Evolutionary conservation across 768 basidiomycete species (phyloP).

Genomic region (Suillus decipiens): DNA sequence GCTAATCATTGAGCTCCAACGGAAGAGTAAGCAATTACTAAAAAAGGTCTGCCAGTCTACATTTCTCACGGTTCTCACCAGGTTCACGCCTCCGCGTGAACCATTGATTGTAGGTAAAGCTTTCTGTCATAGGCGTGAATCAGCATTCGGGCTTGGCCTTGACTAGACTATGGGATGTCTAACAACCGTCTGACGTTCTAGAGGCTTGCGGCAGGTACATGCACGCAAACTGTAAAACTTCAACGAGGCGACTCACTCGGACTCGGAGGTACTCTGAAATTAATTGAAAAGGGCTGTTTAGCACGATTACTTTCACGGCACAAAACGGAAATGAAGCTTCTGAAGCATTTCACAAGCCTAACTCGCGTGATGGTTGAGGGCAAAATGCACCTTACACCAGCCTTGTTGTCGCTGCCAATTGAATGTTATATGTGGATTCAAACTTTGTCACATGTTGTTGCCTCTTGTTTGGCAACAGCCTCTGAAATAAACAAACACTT

Average conservation of each 20-base stretch:
- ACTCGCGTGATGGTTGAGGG: not conserved
- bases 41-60: not conserved
- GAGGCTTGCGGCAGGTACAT: not conserved
- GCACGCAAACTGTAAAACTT: not conserved
- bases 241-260: not conserved
- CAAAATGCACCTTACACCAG: not conserved
- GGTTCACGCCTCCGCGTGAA: not conserved
- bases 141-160: not conserved
- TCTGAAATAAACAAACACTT: conserved; percentile 22
- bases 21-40: not conserved
- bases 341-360: not conserved
- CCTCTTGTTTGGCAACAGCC: conserved; percentile 26
- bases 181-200: too few relatives aligned
- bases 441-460: not conserved
- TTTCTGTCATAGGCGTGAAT: not conserved
- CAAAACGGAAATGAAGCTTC: not conserved
- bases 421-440: not conserved
- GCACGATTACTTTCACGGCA: not conserved
- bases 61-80: not conserved
- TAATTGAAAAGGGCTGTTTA: conserved; percentile 5
- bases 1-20: not conserved
- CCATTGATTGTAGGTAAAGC: not conserved
- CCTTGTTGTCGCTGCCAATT: not conserved
- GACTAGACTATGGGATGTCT: too few relatives aligned
- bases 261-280: not conserved